Conservation (phyloP, 2,329 filamentous ascomycete species). For the Calonectria henricotiae region DNA sequence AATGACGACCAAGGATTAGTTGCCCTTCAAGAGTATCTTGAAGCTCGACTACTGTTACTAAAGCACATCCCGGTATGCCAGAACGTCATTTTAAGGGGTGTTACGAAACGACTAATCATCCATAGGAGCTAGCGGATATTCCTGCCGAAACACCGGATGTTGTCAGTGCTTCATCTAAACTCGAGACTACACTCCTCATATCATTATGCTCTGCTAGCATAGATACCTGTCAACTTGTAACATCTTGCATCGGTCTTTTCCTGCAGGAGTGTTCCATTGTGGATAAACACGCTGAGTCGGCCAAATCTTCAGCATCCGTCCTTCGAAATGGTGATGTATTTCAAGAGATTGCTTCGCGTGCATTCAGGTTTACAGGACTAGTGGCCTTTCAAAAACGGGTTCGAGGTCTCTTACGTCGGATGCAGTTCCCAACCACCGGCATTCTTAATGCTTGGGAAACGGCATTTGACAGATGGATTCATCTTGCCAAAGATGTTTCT, state of each 20-base stretch:
- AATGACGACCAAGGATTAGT: slow-evolving; percentile 63
- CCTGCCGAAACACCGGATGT: slow-evolving; percentile 72
- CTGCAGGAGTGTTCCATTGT: slow-evolving; percentile 75
- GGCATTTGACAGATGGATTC: slow-evolving; percentile 77
- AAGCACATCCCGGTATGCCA: slow-evolving; percentile 66
- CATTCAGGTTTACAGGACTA: slow-evolving; percentile 78
- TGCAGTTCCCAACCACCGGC: slow-evolving; percentile 76
- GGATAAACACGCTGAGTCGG: slow-evolving; percentile 66
- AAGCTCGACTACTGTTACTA: slow-evolving; percentile 70
- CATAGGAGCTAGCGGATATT: slow-evolving; percentile 70
- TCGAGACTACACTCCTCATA: slow-evolving; percentile 76
- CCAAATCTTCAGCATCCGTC: slow-evolving; percentile 68
- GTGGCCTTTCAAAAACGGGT: slow-evolving; percentile 81
- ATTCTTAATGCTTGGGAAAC: slow-evolving; percentile 79
- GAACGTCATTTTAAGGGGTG: not conserved
- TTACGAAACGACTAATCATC: not conserved
- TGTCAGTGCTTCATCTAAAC: slow-evolving; percentile 67
- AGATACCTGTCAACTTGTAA: slow-evolving; percentile 77
- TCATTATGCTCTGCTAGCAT: slow-evolving; percentile 78
- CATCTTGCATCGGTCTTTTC: slow-evolving; percentile 74
- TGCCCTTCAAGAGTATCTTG: slow-evolving; percentile 71
- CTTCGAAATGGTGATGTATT: slow-evolving; percentile 76
- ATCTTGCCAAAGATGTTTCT: slow-evolving; percentile 76
- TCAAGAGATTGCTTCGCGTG: slow-evolving; percentile 74
- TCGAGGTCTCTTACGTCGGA: slow-evolving; percentile 72